Conservation (phyloP, 495 filamentous ascomycete species). For the Penicillium canariense region DNA sequence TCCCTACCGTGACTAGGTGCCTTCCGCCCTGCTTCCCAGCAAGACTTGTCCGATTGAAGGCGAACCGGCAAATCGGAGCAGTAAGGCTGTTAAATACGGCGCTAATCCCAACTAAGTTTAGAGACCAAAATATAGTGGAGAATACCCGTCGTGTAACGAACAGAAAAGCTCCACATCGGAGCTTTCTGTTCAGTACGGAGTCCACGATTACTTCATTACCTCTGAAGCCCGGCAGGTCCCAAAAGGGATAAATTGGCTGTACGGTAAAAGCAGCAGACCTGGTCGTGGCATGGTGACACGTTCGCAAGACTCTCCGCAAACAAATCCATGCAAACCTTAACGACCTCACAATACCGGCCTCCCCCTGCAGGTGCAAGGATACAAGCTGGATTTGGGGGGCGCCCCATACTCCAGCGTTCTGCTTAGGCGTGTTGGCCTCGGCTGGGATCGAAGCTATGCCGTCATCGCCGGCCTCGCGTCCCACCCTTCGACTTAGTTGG, state of each 20-base stretch:
- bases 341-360: background rate
- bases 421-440: slow-evolving; percentile 16
- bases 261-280: background rate
- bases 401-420: background rate
- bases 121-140: slow-evolving; percentile 22
- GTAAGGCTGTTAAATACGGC: slow-evolving; percentile 21
- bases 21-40: background rate
- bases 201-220: background rate
- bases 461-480: slow-evolving; percentile 28
- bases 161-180: slow-evolving; percentile 15
- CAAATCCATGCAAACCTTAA: background rate
- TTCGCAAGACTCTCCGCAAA: background rate
- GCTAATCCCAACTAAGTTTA: slow-evolving; percentile 21
- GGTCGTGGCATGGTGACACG: background rate
- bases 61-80: slow-evolving; percentile 16
- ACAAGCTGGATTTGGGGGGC: background rate
- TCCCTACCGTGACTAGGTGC: background rate
- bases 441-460: slow-evolving; percentile 23
- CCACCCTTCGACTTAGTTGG: slow-evolving; percentile 16
- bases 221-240: background rate
- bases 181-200: slow-evolving; percentile 10
- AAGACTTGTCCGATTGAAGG: slow-evolving; percentile 10
- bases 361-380: slow-evolving; percentile 15
- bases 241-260: slow-evolving; percentile 22
- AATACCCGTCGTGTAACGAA: slow-evolving; percentile 28